phyloP scores from a whole-genome alignment of 148 eudicot genomes.

The Camellia sinensis region DNA sequence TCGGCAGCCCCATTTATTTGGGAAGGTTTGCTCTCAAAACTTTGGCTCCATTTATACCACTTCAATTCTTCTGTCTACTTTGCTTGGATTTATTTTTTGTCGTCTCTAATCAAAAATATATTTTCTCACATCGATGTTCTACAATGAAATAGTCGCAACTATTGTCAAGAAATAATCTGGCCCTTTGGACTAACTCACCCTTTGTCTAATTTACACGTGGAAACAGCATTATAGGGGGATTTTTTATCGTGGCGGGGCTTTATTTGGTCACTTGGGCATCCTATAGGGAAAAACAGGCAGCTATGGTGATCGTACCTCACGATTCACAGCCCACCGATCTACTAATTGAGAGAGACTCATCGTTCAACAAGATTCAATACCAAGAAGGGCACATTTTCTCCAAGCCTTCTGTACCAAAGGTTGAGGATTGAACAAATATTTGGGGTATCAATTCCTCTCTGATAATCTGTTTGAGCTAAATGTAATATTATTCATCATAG shows the following conservation, averaged over 20 bases:
- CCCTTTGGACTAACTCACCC: background rate
- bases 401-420: constrained; percentile 54
- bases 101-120: no score
- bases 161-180: background rate
- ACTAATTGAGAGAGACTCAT: constrained; percentile 45
- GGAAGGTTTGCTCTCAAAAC: constrained; percentile 56
- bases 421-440: constrained; percentile 48
- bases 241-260: constrained; percentile 73
- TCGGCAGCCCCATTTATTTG: constrained; percentile 77
- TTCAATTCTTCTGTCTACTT: background rate
- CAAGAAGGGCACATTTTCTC: constrained; percentile 48
- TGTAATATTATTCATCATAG: background rate
- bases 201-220: constrained; percentile 8
- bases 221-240: constrained; percentile 82
- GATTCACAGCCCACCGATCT: constrained; percentile 51
- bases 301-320: constrained; percentile 27
- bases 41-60: background rate
- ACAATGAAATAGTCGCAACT: background rate
- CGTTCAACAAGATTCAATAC: constrained; percentile 40
- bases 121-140: background rate
- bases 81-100: background rate
- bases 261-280: constrained; percentile 95
- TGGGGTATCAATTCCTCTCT: constrained; percentile 17
- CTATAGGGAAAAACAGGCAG: constrained; percentile 58
- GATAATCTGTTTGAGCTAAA: background rate